Evolutionary conservation across 2,329 filamentous ascomycete species (phyloP).

Genomic region (Ceratocystis destructans): DNA sequence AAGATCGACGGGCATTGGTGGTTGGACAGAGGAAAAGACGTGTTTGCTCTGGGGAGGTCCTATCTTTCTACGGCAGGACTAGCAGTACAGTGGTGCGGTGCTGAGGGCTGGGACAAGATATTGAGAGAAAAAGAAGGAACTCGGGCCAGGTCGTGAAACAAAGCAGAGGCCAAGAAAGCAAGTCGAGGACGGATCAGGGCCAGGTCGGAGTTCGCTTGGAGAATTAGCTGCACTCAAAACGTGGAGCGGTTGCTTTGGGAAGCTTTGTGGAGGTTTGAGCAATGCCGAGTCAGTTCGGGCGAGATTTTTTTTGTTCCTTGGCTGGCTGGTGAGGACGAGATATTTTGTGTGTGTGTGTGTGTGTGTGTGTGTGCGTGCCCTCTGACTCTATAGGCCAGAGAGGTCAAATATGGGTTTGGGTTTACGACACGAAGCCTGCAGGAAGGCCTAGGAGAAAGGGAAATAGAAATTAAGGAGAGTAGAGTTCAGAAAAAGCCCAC

Average conservation of each 20-base stretch:
- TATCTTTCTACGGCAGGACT: too few species aligned
- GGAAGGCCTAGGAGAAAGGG: neutral
- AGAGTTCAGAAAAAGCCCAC: neutral
- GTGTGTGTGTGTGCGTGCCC: neutral
- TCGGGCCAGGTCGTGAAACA: slow-evolving; percentile 2
- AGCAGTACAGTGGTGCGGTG: neutral
- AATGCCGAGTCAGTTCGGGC: neutral
- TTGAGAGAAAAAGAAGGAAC: neutral
- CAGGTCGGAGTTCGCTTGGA: neutral
- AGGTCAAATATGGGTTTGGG: neutral
- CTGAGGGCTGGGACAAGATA: neutral
- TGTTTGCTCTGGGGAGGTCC: neutral
- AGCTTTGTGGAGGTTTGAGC: neutral
- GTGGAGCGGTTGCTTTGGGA: neutral
- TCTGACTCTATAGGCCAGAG: neutral
- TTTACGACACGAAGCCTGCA: neutral
- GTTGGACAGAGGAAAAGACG: neutral
- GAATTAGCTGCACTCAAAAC: neutral
- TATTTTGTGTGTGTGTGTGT: neutral
- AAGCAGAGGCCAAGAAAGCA: neutral
- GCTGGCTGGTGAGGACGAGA: neutral
- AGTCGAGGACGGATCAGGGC: neutral
- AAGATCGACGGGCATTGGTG: neutral
- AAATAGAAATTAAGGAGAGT: neutral
- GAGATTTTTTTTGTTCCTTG: neutral